Evolutionary conservation across 148 eudicot species (phyloP).

Genomic region (Spergularia marina): DNA sequence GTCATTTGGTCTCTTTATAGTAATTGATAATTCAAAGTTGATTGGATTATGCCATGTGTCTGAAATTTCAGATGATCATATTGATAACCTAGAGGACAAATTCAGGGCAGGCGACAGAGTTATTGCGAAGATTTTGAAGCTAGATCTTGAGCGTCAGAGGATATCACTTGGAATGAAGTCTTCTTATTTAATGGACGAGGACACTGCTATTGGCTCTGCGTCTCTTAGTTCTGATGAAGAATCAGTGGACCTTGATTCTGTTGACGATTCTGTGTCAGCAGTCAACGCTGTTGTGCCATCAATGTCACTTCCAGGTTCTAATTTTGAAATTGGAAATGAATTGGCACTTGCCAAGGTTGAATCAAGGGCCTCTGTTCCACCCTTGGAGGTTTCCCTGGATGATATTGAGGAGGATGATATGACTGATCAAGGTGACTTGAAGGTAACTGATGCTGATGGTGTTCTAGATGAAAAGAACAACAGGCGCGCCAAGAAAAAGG

Average conservation of each 20-base stretch:
- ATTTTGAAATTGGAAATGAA: slow-evolving; percentile 35
- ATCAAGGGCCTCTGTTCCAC: slow-evolving; percentile 72
- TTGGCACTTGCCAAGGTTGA: slow-evolving; percentile 55
- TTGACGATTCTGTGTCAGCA: slow-evolving; percentile 18
- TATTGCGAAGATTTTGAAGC: slow-evolving; percentile 69
- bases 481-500: slow-evolving; percentile 62
- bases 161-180: slow-evolving; percentile 86
- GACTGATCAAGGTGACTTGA: slow-evolving; percentile 23
- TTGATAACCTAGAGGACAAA: slow-evolving; percentile 50
- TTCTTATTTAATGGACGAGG: slow-evolving; percentile 51
- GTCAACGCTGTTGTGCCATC: slow-evolving; percentile 18
- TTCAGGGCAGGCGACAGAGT: slow-evolving; percentile 71
- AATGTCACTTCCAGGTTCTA: slow-evolving; percentile 26
- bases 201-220: slow-evolving; percentile 28
- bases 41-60: slow-evolving; percentile 90
- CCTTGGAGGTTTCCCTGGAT: slow-evolving; percentile 79
- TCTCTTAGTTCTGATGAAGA: slow-evolving; percentile 30
- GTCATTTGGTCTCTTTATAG: slow-evolving; percentile 75
- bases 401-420: slow-evolving; percentile 51
- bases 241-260: slow-evolving; percentile 22
- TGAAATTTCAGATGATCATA: slow-evolving; percentile 77
- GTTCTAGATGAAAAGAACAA: slow-evolving; percentile 50
- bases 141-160: slow-evolving; percentile 71
- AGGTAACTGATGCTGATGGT: slow-evolving; percentile 30
- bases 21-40: slow-evolving; percentile 59